phyloP scores from a whole-genome alignment of 148 eudicot species.

The Nyssa sinensis region DNA sequence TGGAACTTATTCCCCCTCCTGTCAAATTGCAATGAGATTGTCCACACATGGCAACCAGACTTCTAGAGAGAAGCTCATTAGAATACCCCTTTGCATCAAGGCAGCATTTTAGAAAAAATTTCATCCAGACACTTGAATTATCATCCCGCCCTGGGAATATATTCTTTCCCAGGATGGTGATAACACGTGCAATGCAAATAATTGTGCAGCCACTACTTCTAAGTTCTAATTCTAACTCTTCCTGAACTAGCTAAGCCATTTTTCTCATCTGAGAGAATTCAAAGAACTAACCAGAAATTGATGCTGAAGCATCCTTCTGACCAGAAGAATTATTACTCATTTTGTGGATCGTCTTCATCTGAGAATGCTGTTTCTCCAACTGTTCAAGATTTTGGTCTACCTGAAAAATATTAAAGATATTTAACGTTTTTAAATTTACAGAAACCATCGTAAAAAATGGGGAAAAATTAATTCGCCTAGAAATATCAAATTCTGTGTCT shows the following conservation, averaged over 20 bases:
- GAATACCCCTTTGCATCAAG: no score
- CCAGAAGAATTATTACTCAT: constrained; percentile 17
- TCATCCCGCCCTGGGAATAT: no score
- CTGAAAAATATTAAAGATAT: constrained; percentile 32
- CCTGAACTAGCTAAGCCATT: not conserved
- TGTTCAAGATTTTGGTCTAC: constrained; percentile 31
- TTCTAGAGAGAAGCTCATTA: no score
- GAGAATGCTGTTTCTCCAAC: constrained; percentile 24
- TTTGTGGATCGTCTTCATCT: constrained; percentile 18
- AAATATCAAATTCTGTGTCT: not conserved
- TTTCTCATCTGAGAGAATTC: not conserved
- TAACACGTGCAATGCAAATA: no score
- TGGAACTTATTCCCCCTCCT: no score
- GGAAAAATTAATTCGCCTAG: not conserved
- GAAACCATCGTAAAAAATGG: not conserved
- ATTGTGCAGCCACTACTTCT: no score
- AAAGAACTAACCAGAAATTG: constrained; percentile 48
- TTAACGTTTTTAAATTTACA: not conserved
- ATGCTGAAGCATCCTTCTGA: constrained; percentile 22
- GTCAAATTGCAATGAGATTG: no score
- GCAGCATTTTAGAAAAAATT: no score
- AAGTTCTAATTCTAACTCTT: not conserved
- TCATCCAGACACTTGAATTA: no score
- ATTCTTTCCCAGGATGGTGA: no score
- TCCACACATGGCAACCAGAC: no score